These are phyloP conservation scores for Xylaria curta DNA, from an alignment of 495 filamentous ascomycete genomes.

Conservation along the genomic window DNA sequence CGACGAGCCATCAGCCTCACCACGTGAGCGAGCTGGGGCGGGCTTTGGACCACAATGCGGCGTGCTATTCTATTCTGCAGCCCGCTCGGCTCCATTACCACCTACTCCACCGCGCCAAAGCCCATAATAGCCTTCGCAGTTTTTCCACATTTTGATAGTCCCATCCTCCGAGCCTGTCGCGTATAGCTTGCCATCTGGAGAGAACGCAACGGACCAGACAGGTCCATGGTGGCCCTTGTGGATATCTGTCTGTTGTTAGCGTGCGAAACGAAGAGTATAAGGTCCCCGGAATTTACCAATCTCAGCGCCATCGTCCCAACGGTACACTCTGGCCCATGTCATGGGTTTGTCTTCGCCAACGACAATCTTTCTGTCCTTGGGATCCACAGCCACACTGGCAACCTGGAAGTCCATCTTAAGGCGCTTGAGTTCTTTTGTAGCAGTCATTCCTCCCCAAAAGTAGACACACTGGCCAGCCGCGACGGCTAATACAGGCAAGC, in stretches of 20 bases:
- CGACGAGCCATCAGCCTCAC: slow-evolving; percentile 15
- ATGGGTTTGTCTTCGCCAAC: slow-evolving; percentile 81
- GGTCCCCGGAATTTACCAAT: slow-evolving; percentile 58
- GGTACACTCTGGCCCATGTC: slow-evolving; percentile 93
- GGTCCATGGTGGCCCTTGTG: slow-evolving; percentile 98
- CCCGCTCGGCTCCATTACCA: slow-evolving; percentile 31
- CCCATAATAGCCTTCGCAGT: slow-evolving; percentile 62
- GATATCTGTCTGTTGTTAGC: slow-evolving; percentile 60
- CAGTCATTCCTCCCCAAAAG: slow-evolving; percentile 81
- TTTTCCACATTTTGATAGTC: slow-evolving; percentile 88
- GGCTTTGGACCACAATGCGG: slow-evolving; percentile 22
- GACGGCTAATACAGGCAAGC: slow-evolving; percentile 63
- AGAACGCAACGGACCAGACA: slow-evolving; percentile 94
- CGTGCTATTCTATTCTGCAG: slow-evolving; percentile 34
- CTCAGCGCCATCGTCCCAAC: slow-evolving; percentile 81
- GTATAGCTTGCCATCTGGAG: slow-evolving; percentile 92
- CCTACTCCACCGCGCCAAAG: slow-evolving; percentile 53
- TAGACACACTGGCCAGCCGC: slow-evolving; percentile 90
- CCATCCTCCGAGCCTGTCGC: slow-evolving; percentile 97
- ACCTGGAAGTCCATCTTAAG: slow-evolving; percentile 80
- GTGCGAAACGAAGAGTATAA: neutral
- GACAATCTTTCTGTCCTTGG: slow-evolving; percentile 78
- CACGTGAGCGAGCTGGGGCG: slow-evolving; percentile 15
- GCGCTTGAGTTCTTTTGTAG: slow-evolving; percentile 75
- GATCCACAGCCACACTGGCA: slow-evolving; percentile 86